phyloP scores from a whole-genome alignment of 148 eudicot species.

The Gaultheria prostrata region DNA sequence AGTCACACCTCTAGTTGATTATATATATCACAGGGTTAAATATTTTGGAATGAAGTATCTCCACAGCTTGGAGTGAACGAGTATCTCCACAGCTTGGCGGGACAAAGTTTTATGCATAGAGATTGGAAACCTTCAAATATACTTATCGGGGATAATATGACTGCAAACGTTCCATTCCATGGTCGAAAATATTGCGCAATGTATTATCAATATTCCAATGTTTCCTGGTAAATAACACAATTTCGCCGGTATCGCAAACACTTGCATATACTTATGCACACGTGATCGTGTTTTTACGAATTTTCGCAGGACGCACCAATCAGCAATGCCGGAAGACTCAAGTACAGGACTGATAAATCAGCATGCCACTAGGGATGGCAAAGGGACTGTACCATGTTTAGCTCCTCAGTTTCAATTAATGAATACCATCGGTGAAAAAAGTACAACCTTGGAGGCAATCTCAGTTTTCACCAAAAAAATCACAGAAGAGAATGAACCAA shows the following conservation, averaged over 20 bases:
- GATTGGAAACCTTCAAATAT: too few species aligned
- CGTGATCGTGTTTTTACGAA: background rate
- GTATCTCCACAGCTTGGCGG: too few species aligned
- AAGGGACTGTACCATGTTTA: background rate
- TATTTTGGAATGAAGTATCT: slow-evolving; percentile 29
- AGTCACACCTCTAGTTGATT: slow-evolving; percentile 36
- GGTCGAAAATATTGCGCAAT: too few species aligned
- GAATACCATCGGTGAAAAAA: background rate
- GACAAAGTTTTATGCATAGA: too few species aligned
- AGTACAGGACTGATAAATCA: background rate
- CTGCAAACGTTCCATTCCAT: too few species aligned
- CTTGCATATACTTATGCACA: background rate
- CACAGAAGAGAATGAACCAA: background rate
- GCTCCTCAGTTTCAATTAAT: background rate
- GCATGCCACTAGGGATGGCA: background rate
- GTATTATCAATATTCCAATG: too few species aligned
- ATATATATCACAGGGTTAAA: slow-evolving; percentile 68
- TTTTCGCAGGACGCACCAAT: background rate
- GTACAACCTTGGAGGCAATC: background rate
- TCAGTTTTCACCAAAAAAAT: background rate
- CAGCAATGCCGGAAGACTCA: background rate
- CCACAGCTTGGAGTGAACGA: too few species aligned
- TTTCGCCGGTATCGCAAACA: background rate
- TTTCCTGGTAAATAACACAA: too few species aligned
- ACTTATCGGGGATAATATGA: too few species aligned